phyloP scores from a whole-genome alignment of 2,329 filamentous ascomycete genomes.

The Anisogramma anomala region DNA sequence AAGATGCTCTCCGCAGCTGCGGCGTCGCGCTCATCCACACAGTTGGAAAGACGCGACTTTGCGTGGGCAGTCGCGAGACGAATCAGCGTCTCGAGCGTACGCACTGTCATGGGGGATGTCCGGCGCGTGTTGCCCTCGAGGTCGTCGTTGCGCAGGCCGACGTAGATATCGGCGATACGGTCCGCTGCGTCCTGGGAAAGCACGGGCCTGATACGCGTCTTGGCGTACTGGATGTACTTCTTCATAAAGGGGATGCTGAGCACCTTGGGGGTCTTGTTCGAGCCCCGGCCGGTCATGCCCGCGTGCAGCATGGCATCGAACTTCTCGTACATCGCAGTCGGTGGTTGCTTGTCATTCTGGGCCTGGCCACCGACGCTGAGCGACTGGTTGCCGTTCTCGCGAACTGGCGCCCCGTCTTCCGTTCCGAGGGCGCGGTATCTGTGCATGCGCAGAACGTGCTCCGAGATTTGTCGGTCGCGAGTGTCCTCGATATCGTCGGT shows the following conservation, averaged over 20 bases:
- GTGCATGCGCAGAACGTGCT: slow-evolving; percentile 96
- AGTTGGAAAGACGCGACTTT: slow-evolving; percentile 76
- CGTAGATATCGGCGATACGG: slow-evolving; percentile 83
- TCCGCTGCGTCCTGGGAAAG: slow-evolving; percentile 86
- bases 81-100: slow-evolving; percentile 96
- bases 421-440: slow-evolving; percentile 83
- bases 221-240: slow-evolving; percentile 98
- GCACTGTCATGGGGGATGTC: slow-evolving; percentile 89
- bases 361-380: slow-evolving; percentile 79
- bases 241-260: slow-evolving; percentile 97
- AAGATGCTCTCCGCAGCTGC: slow-evolving; percentile 79
- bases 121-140: slow-evolving; percentile 87
- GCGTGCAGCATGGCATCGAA: slow-evolving; percentile 93
- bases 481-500: slow-evolving; percentile 97
- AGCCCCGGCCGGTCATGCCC: slow-evolving; percentile 68
- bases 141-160: slow-evolving; percentile 87
- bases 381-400: slow-evolving; percentile 73
- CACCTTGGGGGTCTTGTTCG: slow-evolving; percentile 70
- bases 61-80: slow-evolving; percentile 93
- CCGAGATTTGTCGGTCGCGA: slow-evolving; percentile 79
- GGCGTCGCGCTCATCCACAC: slow-evolving; percentile 84
- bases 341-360: slow-evolving; percentile 57
- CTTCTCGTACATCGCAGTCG: slow-evolving; percentile 89
- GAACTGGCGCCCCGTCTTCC: slow-evolving; percentile 88
- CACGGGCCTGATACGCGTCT: slow-evolving; percentile 78